Conservation (phyloP, 2,329 filamentous ascomycete species). For the Trichophyton mentagrophytes region DNA sequence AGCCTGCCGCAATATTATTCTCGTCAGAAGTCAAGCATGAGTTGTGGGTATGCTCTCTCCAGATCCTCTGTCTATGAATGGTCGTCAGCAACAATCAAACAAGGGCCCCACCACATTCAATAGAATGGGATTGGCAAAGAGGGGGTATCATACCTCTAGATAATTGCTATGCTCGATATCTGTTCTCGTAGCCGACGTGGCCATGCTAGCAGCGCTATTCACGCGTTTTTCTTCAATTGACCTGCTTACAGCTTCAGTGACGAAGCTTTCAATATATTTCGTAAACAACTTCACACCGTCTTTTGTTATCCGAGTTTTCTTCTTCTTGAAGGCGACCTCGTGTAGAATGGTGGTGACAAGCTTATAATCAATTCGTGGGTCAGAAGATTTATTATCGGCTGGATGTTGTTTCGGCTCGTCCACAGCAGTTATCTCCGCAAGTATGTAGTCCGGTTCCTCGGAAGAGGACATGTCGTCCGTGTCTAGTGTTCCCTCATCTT, state of each 20-base stretch:
- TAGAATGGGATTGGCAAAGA: neutral
- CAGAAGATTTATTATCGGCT: conserved; percentile 17
- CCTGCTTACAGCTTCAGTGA: conserved; percentile 74
- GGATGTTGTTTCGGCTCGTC: conserved; percentile 12
- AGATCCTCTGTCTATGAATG: conserved; percentile 62
- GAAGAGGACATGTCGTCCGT: conserved; percentile 19
- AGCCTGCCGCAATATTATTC: neutral
- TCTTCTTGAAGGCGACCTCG: conserved; percentile 62
- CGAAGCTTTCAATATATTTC: conserved; percentile 84
- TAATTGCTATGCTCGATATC: neutral
- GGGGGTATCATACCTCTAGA: neutral
- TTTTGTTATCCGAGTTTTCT: conserved; percentile 58
- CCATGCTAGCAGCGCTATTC: conserved; percentile 19
- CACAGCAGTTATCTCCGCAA: conserved; percentile 30
- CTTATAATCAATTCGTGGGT: conserved; percentile 49
- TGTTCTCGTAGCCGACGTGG: neutral
- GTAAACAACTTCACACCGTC: conserved; percentile 65
- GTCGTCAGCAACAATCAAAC: neutral
- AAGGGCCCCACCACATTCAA: neutral
- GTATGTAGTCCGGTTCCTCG: conserved; percentile 32
- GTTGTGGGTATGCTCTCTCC: conserved; percentile 72
- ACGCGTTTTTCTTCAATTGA: conserved; percentile 55
- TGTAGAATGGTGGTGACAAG: conserved; percentile 67
- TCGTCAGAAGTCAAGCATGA: conserved; percentile 66
- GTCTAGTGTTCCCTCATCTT: neutral